A percentile compares a stretch with the other conserved stretches of the same genome.
phyloP scores from a whole-genome alignment of 768 basidiomycete genomes.

The Tricholoma terreum region DNA sequence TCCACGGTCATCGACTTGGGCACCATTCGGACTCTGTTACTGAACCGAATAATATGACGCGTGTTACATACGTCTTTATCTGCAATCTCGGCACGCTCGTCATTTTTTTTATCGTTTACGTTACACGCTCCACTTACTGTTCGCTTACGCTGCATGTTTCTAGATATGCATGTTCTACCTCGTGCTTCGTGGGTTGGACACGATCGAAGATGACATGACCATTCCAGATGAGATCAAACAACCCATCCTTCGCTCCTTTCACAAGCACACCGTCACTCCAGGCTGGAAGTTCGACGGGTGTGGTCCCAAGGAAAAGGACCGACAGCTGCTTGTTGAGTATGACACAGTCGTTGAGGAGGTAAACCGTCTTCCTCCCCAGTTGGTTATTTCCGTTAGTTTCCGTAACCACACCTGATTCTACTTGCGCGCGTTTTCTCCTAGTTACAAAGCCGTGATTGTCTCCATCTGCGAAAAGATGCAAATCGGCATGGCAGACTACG shows the following conservation, averaged over 20 bases:
- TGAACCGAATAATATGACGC: not conserved
- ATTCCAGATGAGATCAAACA: slow-evolving; percentile 85
- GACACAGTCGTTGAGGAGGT: slow-evolving; percentile 79
- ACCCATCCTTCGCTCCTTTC: slow-evolving; percentile 78
- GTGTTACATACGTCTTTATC: not conserved
- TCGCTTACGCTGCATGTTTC: not conserved
- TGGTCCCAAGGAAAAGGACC: slow-evolving; percentile 87
- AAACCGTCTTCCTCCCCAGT: slow-evolving; percentile 63
- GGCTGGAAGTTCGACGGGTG: slow-evolving; percentile 85
- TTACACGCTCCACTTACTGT: not conserved
- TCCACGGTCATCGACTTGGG: not conserved
- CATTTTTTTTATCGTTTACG: not conserved
- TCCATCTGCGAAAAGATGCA: slow-evolving; percentile 88
- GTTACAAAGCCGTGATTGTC: slow-evolving; percentile 76
- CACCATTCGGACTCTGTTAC: not conserved
- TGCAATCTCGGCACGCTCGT: too few relatives aligned
- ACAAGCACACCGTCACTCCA: slow-evolving; percentile 70
- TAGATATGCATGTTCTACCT: slow-evolving; percentile 96
- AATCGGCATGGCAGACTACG: slow-evolving; percentile 93
- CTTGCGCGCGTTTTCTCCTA: slow-evolving; percentile 19
- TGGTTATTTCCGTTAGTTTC: slow-evolving; percentile 19
- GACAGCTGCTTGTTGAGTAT: slow-evolving; percentile 81
- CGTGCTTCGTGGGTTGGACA: slow-evolving; percentile 91
- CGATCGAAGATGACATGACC: slow-evolving; percentile 98
- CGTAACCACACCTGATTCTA: slow-evolving; percentile 2